A percentile compares a stretch with the other conserved stretches of the same genome.
Conservation (phyloP, 345 rosid genomes). For the Passiflora organensis region DNA sequence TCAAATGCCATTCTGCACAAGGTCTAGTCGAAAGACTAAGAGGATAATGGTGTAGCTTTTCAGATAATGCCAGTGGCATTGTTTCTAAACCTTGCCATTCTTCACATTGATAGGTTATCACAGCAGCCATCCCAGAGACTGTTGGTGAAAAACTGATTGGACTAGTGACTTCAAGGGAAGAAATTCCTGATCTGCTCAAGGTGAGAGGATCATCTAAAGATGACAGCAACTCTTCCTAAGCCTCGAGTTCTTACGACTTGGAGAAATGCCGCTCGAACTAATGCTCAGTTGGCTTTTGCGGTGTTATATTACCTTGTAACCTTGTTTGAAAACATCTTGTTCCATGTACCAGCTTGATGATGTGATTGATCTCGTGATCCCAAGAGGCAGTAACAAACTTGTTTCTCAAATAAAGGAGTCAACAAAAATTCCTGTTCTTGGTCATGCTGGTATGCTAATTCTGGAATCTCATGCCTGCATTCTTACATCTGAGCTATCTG, state of each 20-base stretch:
- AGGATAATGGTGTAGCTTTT: not conserved
- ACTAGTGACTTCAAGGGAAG: conserved; percentile 91
- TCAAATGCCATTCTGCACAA: conserved; percentile 95
- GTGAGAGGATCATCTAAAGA: conserved; percentile 29
- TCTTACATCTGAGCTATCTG: too few species aligned
- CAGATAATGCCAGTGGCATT: too few species aligned
- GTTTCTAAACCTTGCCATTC: too few species aligned
- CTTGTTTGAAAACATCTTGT: conserved; percentile 4
- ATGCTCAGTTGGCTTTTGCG: too few species aligned
- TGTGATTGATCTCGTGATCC: conserved; percentile 96
- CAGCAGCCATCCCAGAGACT: conserved; percentile 76
- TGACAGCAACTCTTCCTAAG: too few species aligned
- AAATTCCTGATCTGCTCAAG: conserved; percentile 94
- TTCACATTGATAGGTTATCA: conserved; percentile 71
- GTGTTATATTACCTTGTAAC: too few species aligned
- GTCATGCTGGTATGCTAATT: conserved; percentile 99
- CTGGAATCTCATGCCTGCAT: too few species aligned
- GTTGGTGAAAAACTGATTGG: conserved; percentile 82
- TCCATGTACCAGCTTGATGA: conserved; percentile 77
- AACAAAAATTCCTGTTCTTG: conserved; percentile 94
- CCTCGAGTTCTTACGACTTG: too few species aligned
- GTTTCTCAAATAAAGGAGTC: conserved; percentile 85
- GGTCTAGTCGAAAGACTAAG: conserved; percentile 34
- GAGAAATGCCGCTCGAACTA: too few species aligned
- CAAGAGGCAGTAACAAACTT: conserved; percentile 96